These are phyloP conservation scores for Plasmodiophora brassicae DNA, from an alignment of 208 protist genomes.

Conservation along the genomic window DNA sequence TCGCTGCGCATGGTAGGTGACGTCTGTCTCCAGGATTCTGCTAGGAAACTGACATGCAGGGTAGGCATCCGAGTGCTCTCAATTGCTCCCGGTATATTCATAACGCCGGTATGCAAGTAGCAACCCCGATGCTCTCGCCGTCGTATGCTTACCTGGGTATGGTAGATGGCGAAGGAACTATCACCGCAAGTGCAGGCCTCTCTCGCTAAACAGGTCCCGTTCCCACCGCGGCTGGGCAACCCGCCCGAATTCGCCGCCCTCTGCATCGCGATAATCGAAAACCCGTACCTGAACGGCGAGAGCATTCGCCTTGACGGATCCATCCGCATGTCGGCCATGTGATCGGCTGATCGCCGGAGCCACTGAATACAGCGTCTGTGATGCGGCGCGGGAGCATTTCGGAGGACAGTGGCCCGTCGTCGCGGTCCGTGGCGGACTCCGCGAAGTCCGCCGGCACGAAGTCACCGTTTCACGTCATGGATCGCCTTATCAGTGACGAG, in stretches of 20 bases:
- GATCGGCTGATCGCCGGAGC: too few relatives aligned
- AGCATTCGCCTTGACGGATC: conserved; percentile 41
- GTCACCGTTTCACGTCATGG: too few relatives aligned
- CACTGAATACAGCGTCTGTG: too few relatives aligned
- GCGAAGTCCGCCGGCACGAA: too few relatives aligned
- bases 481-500: neutral
- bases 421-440: too few relatives aligned
- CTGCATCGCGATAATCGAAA: neutral
- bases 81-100: conserved; percentile 41
- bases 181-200: neutral
- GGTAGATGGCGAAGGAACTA: conserved; percentile 21
- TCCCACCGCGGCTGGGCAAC: conserved; percentile 39
- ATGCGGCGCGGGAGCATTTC: too few relatives aligned
- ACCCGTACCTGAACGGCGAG: conserved; percentile 48
- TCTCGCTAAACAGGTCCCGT: conserved; percentile 23
- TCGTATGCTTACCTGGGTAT: neutral
- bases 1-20: conserved; percentile 25
- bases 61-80: conserved; percentile 9
- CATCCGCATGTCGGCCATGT: conserved; percentile 34
- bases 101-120: neutral
- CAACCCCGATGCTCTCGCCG: neutral
- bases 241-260: conserved; percentile 43
- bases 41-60: too few relatives aligned
- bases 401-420: too few relatives aligned
- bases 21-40: too few relatives aligned